Percentiles rank a stretch among this genome's conserved stretches.
phyloP scores from a whole-genome alignment of 805 yeast species.

The Zygosaccharomyces gambellarensis region DNA sequence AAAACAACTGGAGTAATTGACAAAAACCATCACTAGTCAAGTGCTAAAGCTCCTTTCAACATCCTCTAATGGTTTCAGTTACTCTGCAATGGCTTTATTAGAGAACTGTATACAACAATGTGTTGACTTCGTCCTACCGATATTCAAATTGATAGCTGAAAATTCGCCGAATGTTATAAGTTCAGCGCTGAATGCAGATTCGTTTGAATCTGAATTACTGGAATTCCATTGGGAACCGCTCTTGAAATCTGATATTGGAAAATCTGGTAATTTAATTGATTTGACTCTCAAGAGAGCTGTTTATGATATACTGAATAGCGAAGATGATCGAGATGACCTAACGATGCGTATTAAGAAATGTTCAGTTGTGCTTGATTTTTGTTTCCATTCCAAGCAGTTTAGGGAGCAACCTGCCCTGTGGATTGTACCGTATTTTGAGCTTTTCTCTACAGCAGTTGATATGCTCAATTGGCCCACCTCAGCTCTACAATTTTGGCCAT shows the following conservation, averaged over 20 bases:
- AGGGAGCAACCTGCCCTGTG: constrained; percentile 18
- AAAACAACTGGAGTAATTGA: background rate
- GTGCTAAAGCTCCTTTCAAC: background rate
- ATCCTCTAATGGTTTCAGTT: background rate
- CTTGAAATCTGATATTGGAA: background rate
- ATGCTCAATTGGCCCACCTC: constrained; percentile 26
- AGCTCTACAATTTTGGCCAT: constrained; percentile 28
- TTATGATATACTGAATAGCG: constrained; percentile 12
- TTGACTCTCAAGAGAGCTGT: constrained; percentile 17
- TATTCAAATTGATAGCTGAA: constrained; percentile 7
- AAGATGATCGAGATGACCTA: constrained; percentile 6
- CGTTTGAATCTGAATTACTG: constrained; percentile 7
- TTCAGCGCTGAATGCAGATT: constrained; percentile 8
- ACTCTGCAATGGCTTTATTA: constrained; percentile 4
- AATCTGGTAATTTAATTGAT: constrained; percentile 14
- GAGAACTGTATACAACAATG: constrained; percentile 14
- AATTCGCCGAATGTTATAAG: constrained; percentile 1
- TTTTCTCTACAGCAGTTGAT: constrained; percentile 20
- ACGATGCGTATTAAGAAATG: constrained; percentile 7
- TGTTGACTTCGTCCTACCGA: constrained; percentile 12
- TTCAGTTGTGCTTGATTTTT: constrained; percentile 25
- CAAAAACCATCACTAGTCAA: background rate
- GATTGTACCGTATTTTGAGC: constrained; percentile 24
- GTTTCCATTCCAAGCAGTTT: constrained; percentile 19
- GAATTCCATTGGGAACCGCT: constrained; percentile 18